Evolutionary conservation across 352 stramenopile genomes (phyloP).

Genomic region (Phytophthora quininea): DNA sequence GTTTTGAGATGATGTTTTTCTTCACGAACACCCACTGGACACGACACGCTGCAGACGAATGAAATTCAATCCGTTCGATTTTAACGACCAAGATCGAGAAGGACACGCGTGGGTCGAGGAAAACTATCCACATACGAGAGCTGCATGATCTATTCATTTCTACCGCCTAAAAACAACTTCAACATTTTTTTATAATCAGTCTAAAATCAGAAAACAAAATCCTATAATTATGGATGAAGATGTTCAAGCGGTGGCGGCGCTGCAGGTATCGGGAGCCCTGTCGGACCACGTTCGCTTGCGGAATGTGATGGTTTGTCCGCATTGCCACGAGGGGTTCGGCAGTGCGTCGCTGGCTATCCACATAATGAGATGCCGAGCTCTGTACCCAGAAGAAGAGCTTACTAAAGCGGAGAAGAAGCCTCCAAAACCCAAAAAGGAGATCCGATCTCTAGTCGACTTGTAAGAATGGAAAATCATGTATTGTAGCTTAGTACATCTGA

Average conservation of each 20-base stretch:
- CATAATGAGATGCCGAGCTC: conserved; percentile 56
- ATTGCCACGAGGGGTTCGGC: conserved; percentile 63
- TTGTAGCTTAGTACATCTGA: background rate
- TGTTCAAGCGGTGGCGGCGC: conserved; percentile 38
- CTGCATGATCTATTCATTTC: too few species aligned
- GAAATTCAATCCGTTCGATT: too few species aligned
- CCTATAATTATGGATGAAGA: conserved; percentile 37
- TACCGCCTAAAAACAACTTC: too few species aligned
- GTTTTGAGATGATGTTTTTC: too few species aligned
- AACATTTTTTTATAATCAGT: too few species aligned
- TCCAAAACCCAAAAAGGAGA: conserved; percentile 24
- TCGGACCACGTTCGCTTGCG: conserved; percentile 25
- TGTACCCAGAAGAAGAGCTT: conserved; percentile 34
- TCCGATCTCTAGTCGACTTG: conserved; percentile 65
- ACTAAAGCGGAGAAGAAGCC: conserved; percentile 12
- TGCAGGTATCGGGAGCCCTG: conserved; percentile 25
- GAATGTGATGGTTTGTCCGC: conserved; percentile 48
- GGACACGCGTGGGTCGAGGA: too few species aligned
- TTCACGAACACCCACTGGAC: too few species aligned
- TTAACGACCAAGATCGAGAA: too few species aligned
- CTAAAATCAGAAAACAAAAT: too few species aligned
- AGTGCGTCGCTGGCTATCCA: conserved; percentile 72
- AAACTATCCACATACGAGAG: too few species aligned
- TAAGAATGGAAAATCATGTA: conserved; percentile 13
- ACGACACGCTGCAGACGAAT: too few species aligned